Evolutionary conservation across 257 asterid genomes (phyloP).

Genomic region (Mentha longifolia): DNA sequence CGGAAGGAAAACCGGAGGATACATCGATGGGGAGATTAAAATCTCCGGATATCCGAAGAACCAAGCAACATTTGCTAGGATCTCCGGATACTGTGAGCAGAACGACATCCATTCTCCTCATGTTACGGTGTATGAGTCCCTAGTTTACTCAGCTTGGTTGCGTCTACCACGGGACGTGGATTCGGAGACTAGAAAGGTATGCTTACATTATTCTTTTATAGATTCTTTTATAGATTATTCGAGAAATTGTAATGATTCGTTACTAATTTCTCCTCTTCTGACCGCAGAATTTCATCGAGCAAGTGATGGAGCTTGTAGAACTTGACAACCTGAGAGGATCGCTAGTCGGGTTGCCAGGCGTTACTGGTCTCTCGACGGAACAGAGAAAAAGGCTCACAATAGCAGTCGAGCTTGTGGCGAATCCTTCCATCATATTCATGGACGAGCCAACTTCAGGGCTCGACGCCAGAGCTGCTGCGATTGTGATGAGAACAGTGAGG

Average conservation of each 20-base stretch:
- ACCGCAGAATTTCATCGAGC: conserved; percentile 56
- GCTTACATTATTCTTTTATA: no score
- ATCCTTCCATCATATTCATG: conserved; percentile 67
- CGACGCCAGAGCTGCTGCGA: conserved; percentile 69
- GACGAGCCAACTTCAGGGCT: conserved; percentile 72
- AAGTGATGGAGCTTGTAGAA: conserved; percentile 72
- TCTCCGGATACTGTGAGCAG: conserved; percentile 47
- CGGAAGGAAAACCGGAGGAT: conserved; percentile 63
- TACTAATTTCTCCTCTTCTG: not conserved
- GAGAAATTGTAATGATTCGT: not conserved
- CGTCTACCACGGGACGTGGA: conserved; percentile 52
- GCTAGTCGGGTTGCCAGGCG: conserved; percentile 63
- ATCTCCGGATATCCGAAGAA: conserved; percentile 58
- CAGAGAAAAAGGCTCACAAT: conserved; percentile 67
- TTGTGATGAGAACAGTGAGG: conserved; percentile 66
- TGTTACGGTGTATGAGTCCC: conserved; percentile 40
- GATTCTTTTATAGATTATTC: no score
- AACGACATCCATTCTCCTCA: conserved; percentile 42
- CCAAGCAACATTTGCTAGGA: conserved; percentile 41
- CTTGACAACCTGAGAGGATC: conserved; percentile 46
- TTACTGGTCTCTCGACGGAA: conserved; percentile 60
- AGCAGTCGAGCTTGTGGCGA: conserved; percentile 70
- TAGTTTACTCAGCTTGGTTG: conserved; percentile 59
- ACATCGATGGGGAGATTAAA: conserved; percentile 55
- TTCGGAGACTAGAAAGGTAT: conserved; percentile 48